Evolutionary conservation across 2,329 filamentous ascomycete genomes (phyloP), one percentile per base, ranked within the genome.

Genomic region (Aspergillus ruber): DNA sequence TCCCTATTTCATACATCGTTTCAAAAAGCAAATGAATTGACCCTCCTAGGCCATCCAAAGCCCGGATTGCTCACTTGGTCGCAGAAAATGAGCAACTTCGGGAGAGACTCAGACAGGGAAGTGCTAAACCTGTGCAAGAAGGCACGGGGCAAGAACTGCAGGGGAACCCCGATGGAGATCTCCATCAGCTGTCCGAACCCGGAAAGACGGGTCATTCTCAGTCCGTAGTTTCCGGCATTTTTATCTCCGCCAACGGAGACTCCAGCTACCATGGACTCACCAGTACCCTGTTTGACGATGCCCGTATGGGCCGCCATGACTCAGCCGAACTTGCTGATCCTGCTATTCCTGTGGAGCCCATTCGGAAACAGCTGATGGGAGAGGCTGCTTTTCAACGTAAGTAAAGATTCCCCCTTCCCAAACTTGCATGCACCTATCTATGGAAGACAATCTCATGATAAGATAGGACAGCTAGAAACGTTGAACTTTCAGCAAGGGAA

Each of bases 221-320:
- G 21, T 40, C 54, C 2, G 35, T 38, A n/a, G 35, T 38, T 38
- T 54, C 51, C 39, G 53, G 46, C 53, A 60, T 45, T 35, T 62
- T 29, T 46, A 56, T 41, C 55, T 62, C 60, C 17, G 54, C 59
- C 4, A 60, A 56, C 13, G 44, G 58, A 54, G 42, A 54, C 50
- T 58, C 53, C 44, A 53, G 47, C n/a, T 45, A 47, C 21, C 42
- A 50, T 27, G 20, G 43, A 10, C 44, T 25, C 21, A 44, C 23
- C 5, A 43, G 29, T 20, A 42, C 29, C 7, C 20, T 44, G 2
- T 46, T 44, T 39, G 44, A 36, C 4, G 15, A 44, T 36, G 59
- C 74, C 53, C 77, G 80, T 47, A 60, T 78, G 6, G 77, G 80
- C 47, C 64, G 67, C 0, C 62, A 78, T 20, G 20, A 20, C 4